phyloP scores from a whole-genome alignment of 805 yeast genomes.

The Saccharomycopsis guyanensis region DNA sequence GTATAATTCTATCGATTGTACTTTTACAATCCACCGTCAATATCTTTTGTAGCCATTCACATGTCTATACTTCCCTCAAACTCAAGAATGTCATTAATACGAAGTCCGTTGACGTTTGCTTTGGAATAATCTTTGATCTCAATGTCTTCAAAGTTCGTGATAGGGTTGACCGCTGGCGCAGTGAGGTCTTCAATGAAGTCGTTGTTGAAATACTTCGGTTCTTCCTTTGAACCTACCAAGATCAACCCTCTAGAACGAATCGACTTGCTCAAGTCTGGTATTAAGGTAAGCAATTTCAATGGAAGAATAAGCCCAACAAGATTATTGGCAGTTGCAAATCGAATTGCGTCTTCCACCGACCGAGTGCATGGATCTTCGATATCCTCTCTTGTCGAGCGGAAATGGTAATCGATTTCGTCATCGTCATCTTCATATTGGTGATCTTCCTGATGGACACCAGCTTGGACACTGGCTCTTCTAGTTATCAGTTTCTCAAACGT shows the following conservation, averaged over 20 bases:
- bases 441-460: conserved; percentile 5
- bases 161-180: conserved; percentile 11
- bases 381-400: not conserved
- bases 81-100: conserved; percentile 54
- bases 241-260: conserved; percentile 77
- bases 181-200: conserved; percentile 6
- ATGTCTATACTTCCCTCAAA: conserved; percentile 56
- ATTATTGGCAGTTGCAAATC: conserved; percentile 75
- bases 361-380: conserved; percentile 41
- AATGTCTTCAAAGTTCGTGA: conserved; percentile 13
- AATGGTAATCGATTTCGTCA: not conserved
- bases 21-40: no score
- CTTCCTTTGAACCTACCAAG: conserved; percentile 59
- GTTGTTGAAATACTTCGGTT: conserved; percentile 22
- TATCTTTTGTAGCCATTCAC: conserved; percentile 24
- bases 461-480: not conserved
- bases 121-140: conserved; percentile 12
- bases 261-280: conserved; percentile 67
- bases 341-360: conserved; percentile 74
- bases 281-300: conserved; percentile 56
- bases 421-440: conserved; percentile 8
- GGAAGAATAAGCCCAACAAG: conserved; percentile 79
- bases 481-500: not conserved
- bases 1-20: no score
- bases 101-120: conserved; percentile 51